Evolutionary conservation across 257 asterid genomes (phyloP).

Genomic region (Petrea volubilis): DNA sequence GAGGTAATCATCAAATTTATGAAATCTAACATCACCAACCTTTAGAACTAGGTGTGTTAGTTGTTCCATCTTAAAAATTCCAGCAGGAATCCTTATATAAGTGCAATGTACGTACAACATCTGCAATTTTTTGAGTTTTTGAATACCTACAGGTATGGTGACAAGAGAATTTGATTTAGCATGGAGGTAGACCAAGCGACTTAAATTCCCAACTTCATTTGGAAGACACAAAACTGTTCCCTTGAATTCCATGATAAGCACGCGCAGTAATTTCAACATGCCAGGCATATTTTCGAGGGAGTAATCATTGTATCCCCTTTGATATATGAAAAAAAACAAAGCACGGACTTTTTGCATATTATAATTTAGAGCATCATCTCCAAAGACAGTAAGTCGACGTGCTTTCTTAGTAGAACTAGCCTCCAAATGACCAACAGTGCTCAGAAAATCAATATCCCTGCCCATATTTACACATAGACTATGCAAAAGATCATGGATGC

Average conservation of each 20-base stretch:
- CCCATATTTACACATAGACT: neutral
- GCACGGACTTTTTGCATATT: neutral
- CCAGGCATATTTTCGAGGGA: neutral
- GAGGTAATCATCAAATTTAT: neutral
- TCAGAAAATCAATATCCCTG: slow-evolving; percentile 12
- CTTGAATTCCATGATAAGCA: no score
- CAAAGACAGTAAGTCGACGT: neutral
- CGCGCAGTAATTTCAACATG: neutral
- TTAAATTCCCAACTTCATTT: slow-evolving; percentile 17
- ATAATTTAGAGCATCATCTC: neutral
- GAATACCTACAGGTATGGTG: neutral
- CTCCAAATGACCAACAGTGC: neutral
- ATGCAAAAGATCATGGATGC: slow-evolving; percentile 20
- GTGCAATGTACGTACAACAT: neutral
- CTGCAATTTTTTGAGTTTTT: slow-evolving; percentile 6
- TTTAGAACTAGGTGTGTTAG: slow-evolving; percentile 3
- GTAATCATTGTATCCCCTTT: neutral
- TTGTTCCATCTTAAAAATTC: slow-evolving; percentile 11
- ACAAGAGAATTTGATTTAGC: neutral
- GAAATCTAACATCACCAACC: neutral
- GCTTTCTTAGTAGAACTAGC: no score
- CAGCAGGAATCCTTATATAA: neutral
- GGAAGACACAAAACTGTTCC: no score
- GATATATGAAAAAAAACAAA: neutral
- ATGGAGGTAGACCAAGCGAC: slow-evolving; percentile 2